Percentiles rank a stretch among this genome's conserved stretches.
Evolutionary conservation across 805 yeast species (phyloP).

Genomic region (Candida ortonii): DNA sequence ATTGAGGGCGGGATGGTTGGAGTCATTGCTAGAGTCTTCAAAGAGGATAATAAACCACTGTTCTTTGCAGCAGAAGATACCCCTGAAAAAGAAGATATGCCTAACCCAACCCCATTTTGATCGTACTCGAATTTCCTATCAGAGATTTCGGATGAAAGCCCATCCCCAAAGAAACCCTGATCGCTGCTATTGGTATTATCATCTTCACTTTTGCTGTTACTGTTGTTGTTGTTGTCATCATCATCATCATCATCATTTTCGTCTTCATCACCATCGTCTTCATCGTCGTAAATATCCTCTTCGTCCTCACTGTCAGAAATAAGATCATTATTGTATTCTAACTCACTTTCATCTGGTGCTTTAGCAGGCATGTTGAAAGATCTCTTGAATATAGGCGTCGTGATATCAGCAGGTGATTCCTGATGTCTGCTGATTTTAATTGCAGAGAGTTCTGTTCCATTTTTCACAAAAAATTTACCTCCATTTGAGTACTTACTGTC

Average conservation of each 20-base stretch:
- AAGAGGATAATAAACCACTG: constrained; percentile 31
- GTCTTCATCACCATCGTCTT: constrained; percentile 18
- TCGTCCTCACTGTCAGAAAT: constrained; percentile 32
- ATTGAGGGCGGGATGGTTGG: constrained; percentile 37
- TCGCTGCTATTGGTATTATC: constrained; percentile 22
- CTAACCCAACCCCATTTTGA: constrained; percentile 37
- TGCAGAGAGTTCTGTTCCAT: constrained; percentile 9
- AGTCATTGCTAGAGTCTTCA: constrained; percentile 39
- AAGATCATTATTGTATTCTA: constrained; percentile 20
- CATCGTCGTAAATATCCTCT: constrained; percentile 13
- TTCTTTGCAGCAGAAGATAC: constrained; percentile 6
- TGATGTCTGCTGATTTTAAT: constrained; percentile 5
- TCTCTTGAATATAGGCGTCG: constrained; percentile 26
- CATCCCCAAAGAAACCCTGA: no score
- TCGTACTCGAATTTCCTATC: constrained; percentile 10
- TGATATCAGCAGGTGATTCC: constrained; percentile 10
- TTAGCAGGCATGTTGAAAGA: no score
- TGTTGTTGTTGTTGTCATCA: constrained; percentile 3
- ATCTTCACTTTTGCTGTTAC: constrained; percentile 2
- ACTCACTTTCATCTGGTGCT: constrained; percentile 9
- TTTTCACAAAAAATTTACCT: constrained; percentile 75
- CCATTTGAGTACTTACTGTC: constrained; percentile 88
- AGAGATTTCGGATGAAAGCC: no score
- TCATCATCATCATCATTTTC: constrained; percentile 13
- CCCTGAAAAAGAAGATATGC: constrained; percentile 30